phyloP scores from a whole-genome alignment of 768 basidiomycete genomes.

The Boletus edulis region DNA sequence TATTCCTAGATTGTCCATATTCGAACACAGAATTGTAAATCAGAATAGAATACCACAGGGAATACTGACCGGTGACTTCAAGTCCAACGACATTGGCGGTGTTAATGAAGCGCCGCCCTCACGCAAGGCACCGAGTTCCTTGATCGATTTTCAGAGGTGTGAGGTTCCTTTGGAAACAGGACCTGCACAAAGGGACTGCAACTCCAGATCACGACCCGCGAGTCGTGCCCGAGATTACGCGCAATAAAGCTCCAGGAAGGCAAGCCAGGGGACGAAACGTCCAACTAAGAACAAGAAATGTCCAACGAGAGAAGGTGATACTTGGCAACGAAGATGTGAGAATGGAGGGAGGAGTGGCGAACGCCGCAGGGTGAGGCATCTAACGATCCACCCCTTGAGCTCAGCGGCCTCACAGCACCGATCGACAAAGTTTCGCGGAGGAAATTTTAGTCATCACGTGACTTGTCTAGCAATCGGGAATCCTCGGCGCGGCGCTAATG shows the following conservation, averaged over 20 bases:
- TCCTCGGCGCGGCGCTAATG: slow-evolving; percentile 16
- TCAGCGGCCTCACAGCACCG: neutral
- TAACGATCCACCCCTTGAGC: neutral
- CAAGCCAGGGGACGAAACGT: slow-evolving; percentile 3
- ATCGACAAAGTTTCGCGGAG: slow-evolving; percentile 9
- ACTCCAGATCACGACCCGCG: slow-evolving; percentile 27
- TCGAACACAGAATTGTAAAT: slow-evolving; percentile 22
- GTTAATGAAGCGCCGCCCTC: slow-evolving; percentile 14
- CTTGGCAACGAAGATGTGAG: slow-evolving; percentile 20
- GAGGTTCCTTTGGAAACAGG: slow-evolving; percentile 27
- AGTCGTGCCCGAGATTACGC: slow-evolving; percentile 15
- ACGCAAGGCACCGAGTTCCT: slow-evolving; percentile 27
- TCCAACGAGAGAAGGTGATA: slow-evolving; percentile 18
- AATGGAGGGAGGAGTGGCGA: slow-evolving; percentile 16
- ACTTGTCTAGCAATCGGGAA: slow-evolving; percentile 3
- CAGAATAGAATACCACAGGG: slow-evolving; percentile 23
- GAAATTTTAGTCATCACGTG: slow-evolving; percentile 5
- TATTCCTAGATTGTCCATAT: slow-evolving; percentile 20
- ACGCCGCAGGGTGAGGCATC: slow-evolving; percentile 16
- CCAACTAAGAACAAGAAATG: slow-evolving; percentile 23
- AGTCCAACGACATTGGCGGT: slow-evolving; percentile 4
- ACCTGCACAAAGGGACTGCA: slow-evolving; percentile 9
- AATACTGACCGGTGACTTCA: slow-evolving; percentile 16
- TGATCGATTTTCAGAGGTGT: slow-evolving; percentile 26
- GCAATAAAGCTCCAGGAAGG: slow-evolving; percentile 17